Conservation (phyloP, 2,329 filamentous ascomycete genomes). For the Xylariomycetidae sp. region DNA sequence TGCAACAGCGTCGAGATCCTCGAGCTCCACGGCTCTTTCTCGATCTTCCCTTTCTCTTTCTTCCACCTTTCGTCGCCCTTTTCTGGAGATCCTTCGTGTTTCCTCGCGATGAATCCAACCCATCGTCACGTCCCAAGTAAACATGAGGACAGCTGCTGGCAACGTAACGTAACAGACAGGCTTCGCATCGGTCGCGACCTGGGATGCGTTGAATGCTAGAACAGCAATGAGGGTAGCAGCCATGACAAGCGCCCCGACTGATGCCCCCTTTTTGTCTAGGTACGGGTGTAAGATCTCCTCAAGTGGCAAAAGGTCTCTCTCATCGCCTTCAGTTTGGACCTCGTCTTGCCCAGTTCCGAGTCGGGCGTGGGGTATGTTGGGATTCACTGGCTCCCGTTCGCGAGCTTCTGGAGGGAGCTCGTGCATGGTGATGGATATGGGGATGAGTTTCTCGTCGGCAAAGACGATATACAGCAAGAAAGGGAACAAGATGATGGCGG, state of each 20-base stretch:
- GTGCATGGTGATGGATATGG: conserved; percentile 60
- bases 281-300: conserved; percentile 74
- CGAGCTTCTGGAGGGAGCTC: conserved; percentile 54
- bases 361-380: conserved; percentile 62
- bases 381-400: conserved; percentile 56
- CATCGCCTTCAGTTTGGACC: conserved; percentile 38
- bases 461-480: conserved; percentile 67
- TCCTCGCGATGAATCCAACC: conserved; percentile 59
- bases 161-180: conserved; percentile 65
- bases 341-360: conserved; percentile 49
- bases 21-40: conserved; percentile 5
- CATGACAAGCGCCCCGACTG: conserved; percentile 61
- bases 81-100: conserved; percentile 55
- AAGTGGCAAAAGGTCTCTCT: conserved; percentile 52
- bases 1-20: neutral
- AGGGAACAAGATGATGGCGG: conserved; percentile 61
- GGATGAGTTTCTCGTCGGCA: conserved; percentile 56
- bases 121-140: conserved; percentile 58
- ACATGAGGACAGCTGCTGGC: conserved; percentile 62
- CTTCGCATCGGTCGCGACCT: conserved; percentile 39
- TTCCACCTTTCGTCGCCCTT: conserved; percentile 43
- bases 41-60: conserved; percentile 19
- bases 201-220: conserved; percentile 58
- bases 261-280: conserved; percentile 59
- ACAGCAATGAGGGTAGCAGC: conserved; percentile 59